Conservation (phyloP, 768 basidiomycete species). For the Exsudoporus frostii region DNA sequence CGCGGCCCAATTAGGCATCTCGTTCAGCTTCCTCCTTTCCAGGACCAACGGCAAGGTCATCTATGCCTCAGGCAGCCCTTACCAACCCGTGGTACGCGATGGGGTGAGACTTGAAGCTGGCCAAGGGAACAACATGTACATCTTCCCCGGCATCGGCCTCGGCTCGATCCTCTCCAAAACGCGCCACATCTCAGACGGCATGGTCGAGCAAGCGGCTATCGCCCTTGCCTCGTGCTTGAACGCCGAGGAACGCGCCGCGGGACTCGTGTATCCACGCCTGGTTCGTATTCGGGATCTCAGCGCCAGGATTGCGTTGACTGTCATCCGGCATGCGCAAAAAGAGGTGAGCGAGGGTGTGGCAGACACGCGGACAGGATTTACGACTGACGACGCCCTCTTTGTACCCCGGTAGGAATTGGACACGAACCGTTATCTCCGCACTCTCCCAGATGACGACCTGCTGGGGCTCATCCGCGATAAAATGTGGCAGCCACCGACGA, state of each 20-base stretch:
- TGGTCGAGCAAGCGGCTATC: conserved; percentile 67
- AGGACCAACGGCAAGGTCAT: conserved; percentile 66
- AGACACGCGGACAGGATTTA: not conserved
- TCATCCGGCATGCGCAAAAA: conserved; percentile 61
- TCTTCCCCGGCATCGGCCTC: conserved; percentile 60
- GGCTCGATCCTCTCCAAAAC: conserved; percentile 59
- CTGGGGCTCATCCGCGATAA: conserved; percentile 49
- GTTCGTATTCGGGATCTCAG: conserved; percentile 65
- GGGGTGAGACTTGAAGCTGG: conserved; percentile 57
- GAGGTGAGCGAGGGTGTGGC: conserved; percentile 41
- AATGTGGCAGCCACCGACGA: conserved; percentile 49
- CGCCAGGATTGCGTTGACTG: conserved; percentile 56
- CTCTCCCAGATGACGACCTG: conserved; percentile 45
- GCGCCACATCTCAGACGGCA: conserved; percentile 57
- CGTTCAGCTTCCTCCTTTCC: not conserved
- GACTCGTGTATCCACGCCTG: conserved; percentile 68
- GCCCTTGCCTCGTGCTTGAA: conserved; percentile 58
- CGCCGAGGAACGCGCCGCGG: conserved; percentile 49
- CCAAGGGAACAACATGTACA: conserved; percentile 82
- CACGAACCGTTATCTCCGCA: conserved; percentile 44
- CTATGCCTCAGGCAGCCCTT: conserved; percentile 74
- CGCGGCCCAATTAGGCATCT: not conserved
- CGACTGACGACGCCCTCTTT: not conserved
- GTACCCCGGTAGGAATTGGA: conserved; percentile 32
- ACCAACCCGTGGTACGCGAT: conserved; percentile 47